Evolutionary conservation across 2,329 filamentous ascomycete genomes (phyloP), one percentile per base, ranked within the genome.

Genomic region (Boeremia exigua): DNA sequence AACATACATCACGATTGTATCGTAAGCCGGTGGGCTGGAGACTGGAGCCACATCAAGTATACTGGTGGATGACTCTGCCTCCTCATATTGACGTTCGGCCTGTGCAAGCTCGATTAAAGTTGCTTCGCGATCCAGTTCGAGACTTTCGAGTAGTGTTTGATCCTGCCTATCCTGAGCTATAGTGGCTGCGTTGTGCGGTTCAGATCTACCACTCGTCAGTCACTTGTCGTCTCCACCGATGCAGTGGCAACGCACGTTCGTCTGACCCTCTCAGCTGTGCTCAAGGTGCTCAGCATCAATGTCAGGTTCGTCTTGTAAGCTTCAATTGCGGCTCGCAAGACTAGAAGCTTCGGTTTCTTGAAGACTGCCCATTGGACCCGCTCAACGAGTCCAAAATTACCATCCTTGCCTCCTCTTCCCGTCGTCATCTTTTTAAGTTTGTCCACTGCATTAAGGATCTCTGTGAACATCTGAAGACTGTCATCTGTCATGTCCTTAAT

Each of bases 241-340:
- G 17, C 14, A 23, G 11, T 14, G n/a, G 3, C 4, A 11, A 9
- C 54, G 23, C 54, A 61, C 60, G 32, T 53, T 17, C 65, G 48
- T 33, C 54, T 45, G 3, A 58, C 60, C 48, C 61, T 65, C 37
- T 67, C 59, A n/a, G 59, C 60, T n/a, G 56, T 66, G 23, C 62
- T 61, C 14, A 68, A 46, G 6, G 65, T 66, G 8, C 56, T 56
- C 1, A 68, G 54, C 60, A 66, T 63, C 5, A 68, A 47, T 2
- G 63, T 57, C 30, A 66, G 36, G 19, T 65, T 65, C 10, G 57
- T 63, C 36, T 65, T 63, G 48, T 66, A 65, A 7, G 65, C 62
- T 47, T 68, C 63, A 42, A 66, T 56, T 7, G 63, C 63, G 3
- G 60, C 60, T 39, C 62, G 44, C 15, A 66, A 28, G 11, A 62